A percentile compares a stretch with the other conserved stretches of the same genome.
Evolutionary conservation across 2,329 filamentous ascomycete genomes (phyloP).

Genomic region (Aschersonia sp.): DNA sequence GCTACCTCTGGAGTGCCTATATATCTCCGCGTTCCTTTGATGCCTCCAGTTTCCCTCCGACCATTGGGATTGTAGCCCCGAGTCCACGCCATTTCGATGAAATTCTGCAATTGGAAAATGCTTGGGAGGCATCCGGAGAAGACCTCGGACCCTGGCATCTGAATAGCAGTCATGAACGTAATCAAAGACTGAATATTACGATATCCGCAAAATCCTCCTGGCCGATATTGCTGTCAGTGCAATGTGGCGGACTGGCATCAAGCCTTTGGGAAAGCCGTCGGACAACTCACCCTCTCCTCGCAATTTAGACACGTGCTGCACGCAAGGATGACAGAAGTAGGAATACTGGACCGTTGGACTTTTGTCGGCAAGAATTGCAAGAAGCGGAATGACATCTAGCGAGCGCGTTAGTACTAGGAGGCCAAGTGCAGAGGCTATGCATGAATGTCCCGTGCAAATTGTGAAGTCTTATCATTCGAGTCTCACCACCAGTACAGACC

Average conservation of each 20-base stretch:
- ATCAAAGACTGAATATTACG: conserved; percentile 86
- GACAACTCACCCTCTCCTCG: conserved; percentile 48
- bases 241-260: no score
- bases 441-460: no score
- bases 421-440: not conserved
- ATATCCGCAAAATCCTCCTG: conserved; percentile 86
- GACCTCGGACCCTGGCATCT: conserved; percentile 38
- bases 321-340: conserved; percentile 64
- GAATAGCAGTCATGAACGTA: conserved; percentile 56
- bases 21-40: conserved; percentile 81
- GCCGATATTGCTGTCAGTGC: not conserved
- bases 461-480: not conserved
- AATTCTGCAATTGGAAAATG: conserved; percentile 70
- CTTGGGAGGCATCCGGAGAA: conserved; percentile 53
- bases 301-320: conserved; percentile 71
- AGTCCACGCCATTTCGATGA: conserved; percentile 83
- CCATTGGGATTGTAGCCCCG: conserved; percentile 63
- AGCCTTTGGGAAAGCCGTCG: no score
- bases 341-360: conserved; percentile 49
- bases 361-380: conserved; percentile 48
- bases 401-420: conserved; percentile 4
- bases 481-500: conserved; percentile 4
- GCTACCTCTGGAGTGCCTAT: conserved; percentile 80
- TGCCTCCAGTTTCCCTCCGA: conserved; percentile 70
- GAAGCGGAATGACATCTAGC: conserved; percentile 42